These are phyloP conservation scores for Scenedesmus sp. DNA, from an alignment of 163 green algal genomes.

Conservation along the genomic window DNA sequence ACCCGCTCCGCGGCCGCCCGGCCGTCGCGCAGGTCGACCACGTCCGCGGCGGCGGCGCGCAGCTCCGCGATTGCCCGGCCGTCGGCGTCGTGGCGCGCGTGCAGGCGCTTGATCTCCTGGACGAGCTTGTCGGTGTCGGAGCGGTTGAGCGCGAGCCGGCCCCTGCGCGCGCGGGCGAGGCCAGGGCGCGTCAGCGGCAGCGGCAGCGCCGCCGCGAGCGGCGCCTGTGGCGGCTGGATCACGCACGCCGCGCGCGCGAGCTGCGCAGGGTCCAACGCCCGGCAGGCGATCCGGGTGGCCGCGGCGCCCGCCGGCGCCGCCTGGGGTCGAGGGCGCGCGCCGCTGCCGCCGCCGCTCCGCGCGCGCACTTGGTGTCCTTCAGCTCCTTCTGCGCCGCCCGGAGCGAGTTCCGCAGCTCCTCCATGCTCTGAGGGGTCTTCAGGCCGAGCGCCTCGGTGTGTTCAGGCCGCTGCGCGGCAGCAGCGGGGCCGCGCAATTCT, in stretches of 20 bases:
- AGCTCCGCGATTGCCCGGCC: background rate
- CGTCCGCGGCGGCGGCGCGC: background rate
- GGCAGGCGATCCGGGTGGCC: background rate
- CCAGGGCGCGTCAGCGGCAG: background rate
- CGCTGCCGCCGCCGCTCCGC: background rate
- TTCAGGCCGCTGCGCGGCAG: too few relatives aligned
- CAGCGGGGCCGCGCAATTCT: too few relatives aligned
- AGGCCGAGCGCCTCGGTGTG: too few relatives aligned
- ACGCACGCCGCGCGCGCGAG: too few relatives aligned
- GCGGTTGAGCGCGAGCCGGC: slow-evolving; percentile 1
- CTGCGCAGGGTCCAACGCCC: background rate
- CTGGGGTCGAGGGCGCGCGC: background rate
- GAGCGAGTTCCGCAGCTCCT: slow-evolving; percentile 3
- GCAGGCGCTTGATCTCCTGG: background rate
- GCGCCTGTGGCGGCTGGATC: background rate
- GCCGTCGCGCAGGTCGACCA: background rate
- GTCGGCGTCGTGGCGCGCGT: background rate
- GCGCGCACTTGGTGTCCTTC: slow-evolving; percentile 12
- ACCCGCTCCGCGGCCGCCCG: too few relatives aligned
- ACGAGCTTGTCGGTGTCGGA: slow-evolving; percentile 10
- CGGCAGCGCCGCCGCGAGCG: background rate
- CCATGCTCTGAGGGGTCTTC: background rate
- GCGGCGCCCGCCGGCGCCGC: background rate
- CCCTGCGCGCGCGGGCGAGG: background rate
- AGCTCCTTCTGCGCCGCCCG: background rate